Evolutionary conservation across 495 filamentous ascomycete genomes (phyloP).

Genomic region (Glutinoglossum americanum): DNA sequence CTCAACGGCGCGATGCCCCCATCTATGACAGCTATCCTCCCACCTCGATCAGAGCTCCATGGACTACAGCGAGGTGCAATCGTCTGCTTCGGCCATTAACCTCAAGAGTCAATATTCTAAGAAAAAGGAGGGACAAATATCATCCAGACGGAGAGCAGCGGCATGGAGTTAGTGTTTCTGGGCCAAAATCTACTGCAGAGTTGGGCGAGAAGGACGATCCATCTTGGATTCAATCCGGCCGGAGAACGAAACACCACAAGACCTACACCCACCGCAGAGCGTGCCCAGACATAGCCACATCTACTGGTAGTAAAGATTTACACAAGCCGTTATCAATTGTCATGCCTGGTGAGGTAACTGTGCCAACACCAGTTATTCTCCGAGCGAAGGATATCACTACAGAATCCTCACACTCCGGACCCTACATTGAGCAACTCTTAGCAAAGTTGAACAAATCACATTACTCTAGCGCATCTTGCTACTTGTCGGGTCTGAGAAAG

Average conservation of each 20-base stretch:
- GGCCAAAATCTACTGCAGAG: not conserved
- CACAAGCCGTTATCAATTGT: not conserved
- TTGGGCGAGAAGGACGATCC: not conserved
- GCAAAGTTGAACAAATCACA: not conserved
- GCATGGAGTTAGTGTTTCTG: not conserved
- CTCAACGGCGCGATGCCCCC: not conserved
- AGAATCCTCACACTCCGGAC: not conserved
- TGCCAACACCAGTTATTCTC: not conserved
- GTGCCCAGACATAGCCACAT: not conserved
- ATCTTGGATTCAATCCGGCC: not conserved
- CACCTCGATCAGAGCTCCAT: not conserved
- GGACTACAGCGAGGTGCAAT: slow-evolving; percentile 4
- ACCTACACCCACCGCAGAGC: not conserved
- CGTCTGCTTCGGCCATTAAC: slow-evolving; percentile 4
- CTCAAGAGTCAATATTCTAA: slow-evolving; percentile 1
- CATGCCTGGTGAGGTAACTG: not conserved
- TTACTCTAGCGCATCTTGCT: not conserved
- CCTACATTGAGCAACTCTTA: not conserved
- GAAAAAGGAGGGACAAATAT: not conserved
- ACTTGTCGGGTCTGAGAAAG: not conserved
- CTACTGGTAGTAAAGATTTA: not conserved
- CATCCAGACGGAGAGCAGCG: not conserved
- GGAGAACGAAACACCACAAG: not conserved
- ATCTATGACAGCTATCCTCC: not conserved
- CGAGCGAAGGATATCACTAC: not conserved